A percentile compares a stretch with the other conserved stretches of the same genome.
Evolutionary conservation across 2,329 filamentous ascomycete genomes (phyloP).

Genomic region (Cordyceps farinosa): DNA sequence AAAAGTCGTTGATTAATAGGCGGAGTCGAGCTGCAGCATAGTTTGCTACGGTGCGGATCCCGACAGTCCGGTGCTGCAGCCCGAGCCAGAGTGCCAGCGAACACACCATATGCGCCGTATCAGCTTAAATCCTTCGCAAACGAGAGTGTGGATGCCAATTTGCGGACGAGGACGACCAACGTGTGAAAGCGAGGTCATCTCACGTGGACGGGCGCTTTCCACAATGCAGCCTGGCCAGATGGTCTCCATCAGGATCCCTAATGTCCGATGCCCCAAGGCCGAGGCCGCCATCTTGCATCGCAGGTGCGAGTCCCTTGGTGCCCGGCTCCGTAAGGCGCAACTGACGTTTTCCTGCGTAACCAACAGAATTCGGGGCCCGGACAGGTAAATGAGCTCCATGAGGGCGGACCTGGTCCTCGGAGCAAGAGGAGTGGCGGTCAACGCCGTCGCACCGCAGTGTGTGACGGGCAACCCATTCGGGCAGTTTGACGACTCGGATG

Average conservation of each 20-base stretch:
- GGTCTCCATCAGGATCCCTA: neutral
- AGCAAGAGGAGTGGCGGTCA: conserved; percentile 16
- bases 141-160: neutral
- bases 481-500: conserved; percentile 7
- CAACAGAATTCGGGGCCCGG: conserved; percentile 2
- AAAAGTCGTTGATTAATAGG: conserved; percentile 1
- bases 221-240: neutral
- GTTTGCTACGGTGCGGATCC: conserved; percentile 15
- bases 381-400: neutral
- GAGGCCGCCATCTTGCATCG: conserved; percentile 8
- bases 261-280: neutral
- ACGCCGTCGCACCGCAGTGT: conserved; percentile 14
- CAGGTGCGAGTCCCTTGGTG: neutral
- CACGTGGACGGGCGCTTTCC: neutral
- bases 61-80: conserved; percentile 11
- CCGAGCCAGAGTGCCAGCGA: neutral
- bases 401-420: neutral
- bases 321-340: neutral
- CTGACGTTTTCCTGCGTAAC: conserved; percentile 4
- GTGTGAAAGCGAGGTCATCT: neutral
- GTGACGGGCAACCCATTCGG: conserved; percentile 8
- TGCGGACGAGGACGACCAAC: neutral
- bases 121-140: neutral
- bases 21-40: conserved; percentile 3
- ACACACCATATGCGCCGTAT: neutral